These are phyloP conservation scores for Stellera chamaejasme DNA, from an alignment of 345 rosid species.

Conservation along the genomic window DNA sequence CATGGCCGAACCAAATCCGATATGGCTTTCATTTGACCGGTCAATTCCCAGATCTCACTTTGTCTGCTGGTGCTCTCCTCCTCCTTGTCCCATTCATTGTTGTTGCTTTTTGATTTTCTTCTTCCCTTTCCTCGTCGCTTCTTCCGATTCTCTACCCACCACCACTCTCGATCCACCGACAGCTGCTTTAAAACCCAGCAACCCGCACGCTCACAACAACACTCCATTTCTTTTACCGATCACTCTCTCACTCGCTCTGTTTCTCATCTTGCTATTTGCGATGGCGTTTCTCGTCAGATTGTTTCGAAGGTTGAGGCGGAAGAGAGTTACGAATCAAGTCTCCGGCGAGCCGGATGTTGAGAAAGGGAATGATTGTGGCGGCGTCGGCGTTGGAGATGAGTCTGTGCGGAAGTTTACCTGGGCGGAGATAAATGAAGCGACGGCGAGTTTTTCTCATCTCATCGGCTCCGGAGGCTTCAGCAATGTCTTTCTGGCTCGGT, in stretches of 20 bases:
- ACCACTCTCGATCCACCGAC: slow-evolving; percentile 11
- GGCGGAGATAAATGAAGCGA: slow-evolving; percentile 43
- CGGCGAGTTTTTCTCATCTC: slow-evolving; percentile 38
- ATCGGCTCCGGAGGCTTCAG: slow-evolving; percentile 87
- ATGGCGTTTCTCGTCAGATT: slow-evolving; percentile 42
- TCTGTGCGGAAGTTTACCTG: slow-evolving; percentile 32
- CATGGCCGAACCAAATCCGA: too few relatives aligned
- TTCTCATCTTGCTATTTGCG: slow-evolving; percentile 8
- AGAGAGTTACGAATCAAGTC: neutral
- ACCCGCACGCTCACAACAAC: slow-evolving; percentile 3
- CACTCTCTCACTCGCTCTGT: slow-evolving; percentile 8
- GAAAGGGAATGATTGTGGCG: neutral
- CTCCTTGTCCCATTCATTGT: neutral
- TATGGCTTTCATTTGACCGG: too few relatives aligned
- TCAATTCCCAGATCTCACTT: too few relatives aligned
- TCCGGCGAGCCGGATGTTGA: slow-evolving; percentile 7
- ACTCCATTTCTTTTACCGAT: neutral
- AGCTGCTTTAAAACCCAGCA: slow-evolving; percentile 15
- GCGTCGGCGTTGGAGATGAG: slow-evolving; percentile 9
- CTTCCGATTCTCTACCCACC: slow-evolving; percentile 18
- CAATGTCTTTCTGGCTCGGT: slow-evolving; percentile 54
- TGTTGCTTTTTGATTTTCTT: neutral
- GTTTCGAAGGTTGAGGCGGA: slow-evolving; percentile 15
- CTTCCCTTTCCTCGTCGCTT: slow-evolving; percentile 12
- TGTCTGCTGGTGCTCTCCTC: neutral